A percentile compares a stretch with the other conserved stretches of the same genome.
Evolutionary conservation across 83 land plant genomes (phyloP).

Genomic region (Picea mariana): DNA sequence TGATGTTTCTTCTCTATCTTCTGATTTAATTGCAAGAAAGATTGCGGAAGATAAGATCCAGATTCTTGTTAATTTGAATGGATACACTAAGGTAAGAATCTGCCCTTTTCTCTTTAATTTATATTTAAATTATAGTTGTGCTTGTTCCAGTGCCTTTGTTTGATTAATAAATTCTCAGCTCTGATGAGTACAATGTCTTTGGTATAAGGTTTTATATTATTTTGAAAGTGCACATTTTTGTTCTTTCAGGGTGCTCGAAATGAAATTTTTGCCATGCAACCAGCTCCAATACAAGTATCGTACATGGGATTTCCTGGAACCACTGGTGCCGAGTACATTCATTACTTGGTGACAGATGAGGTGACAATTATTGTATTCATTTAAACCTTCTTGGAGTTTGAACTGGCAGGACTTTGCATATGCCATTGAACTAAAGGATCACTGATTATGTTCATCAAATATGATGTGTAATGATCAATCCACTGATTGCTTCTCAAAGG

Average conservation of each 20-base stretch:
- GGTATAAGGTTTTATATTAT: background rate
- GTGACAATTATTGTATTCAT: slow-evolving; percentile 29
- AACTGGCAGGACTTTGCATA: too few species aligned
- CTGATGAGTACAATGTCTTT: background rate
- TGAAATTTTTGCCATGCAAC: slow-evolving; percentile 99
- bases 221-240: background rate
- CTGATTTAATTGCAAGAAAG: slow-evolving; percentile 86
- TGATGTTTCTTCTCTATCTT: slow-evolving; percentile 90
- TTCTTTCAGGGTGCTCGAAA: slow-evolving; percentile 86
- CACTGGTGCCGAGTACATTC: slow-evolving; percentile 92
- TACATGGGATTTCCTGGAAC: slow-evolving; percentile 99
- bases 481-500: background rate
- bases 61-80: slow-evolving; percentile 90
- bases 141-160: background rate
- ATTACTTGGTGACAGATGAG: slow-evolving; percentile 99
- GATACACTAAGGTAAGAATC: slow-evolving; percentile 87
- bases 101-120: background rate
- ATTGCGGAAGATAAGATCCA: slow-evolving; percentile 90
- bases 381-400: too few species aligned
- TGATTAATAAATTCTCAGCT: too few species aligned
- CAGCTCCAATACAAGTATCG: slow-evolving; percentile 97
- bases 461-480: background rate
- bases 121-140: background rate
- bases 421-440: too few species aligned
- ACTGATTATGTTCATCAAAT: background rate